These are phyloP conservation scores for Colletotrichum tofieldiae DNA, from an alignment of 2,329 filamentous ascomycete species.

Conservation along the genomic window DNA sequence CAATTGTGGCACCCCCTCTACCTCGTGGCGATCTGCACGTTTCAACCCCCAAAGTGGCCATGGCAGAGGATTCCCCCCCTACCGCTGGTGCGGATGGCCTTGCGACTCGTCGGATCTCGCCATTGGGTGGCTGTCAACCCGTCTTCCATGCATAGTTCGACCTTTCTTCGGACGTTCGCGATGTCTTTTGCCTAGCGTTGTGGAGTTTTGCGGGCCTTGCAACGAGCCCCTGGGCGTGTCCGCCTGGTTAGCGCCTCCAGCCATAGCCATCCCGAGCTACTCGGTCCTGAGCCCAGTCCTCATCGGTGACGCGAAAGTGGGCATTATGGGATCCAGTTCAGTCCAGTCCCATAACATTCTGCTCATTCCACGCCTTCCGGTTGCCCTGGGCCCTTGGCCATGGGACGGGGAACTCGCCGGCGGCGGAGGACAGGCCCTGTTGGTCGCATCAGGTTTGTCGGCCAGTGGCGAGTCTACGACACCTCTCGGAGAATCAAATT, in stretches of 20 bases:
- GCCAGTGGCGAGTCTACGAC: neutral
- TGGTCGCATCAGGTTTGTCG: neutral
- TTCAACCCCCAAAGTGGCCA: slow-evolving; percentile 33
- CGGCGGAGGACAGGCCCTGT: slow-evolving; percentile 4
- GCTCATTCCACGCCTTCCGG: neutral
- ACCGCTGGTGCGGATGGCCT: neutral
- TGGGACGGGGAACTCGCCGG: neutral
- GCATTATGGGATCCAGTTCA: neutral
- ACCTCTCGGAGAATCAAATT: neutral
- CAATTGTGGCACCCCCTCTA: slow-evolving; percentile 20
- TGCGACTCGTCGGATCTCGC: neutral
- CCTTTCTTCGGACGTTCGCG: slow-evolving; percentile 18
- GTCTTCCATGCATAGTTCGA: slow-evolving; percentile 4
- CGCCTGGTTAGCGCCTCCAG: slow-evolving; percentile 7
- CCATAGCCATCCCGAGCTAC: neutral
- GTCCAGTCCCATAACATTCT: neutral
- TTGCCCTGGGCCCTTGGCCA: neutral
- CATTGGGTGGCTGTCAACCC: slow-evolving; percentile 7
- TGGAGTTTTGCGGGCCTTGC: slow-evolving; percentile 24
- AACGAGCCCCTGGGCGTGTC: slow-evolving; percentile 20
- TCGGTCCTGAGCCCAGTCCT: neutral
- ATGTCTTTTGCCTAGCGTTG: slow-evolving; percentile 40
- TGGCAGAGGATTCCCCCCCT: neutral
- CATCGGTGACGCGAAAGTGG: slow-evolving; percentile 13
- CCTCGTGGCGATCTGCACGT: slow-evolving; percentile 29